Percentiles rank a stretch among this genome's conserved stretches.
Evolutionary conservation across 495 filamentous ascomycete genomes (phyloP).

Genomic region (Tricharina praecox): DNA sequence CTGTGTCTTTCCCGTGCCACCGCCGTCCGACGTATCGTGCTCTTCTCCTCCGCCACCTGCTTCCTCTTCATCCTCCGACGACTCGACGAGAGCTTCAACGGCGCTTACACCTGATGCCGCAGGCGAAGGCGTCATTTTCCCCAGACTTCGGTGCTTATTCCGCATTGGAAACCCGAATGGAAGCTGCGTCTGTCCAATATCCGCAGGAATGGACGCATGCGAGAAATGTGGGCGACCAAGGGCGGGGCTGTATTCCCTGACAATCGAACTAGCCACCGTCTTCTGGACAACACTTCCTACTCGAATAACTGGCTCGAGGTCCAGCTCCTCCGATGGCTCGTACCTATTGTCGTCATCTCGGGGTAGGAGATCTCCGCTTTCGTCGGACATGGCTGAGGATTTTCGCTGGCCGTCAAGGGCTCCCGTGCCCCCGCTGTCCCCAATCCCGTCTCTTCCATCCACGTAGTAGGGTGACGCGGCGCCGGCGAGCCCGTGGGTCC

Average conservation of each 20-base stretch:
- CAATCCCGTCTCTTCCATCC: constrained; percentile 4
- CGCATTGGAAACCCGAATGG: not conserved
- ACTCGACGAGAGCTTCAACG: not conserved
- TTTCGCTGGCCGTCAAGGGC: not conserved
- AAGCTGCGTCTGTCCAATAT: constrained; percentile 5
- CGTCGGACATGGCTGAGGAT: too few species aligned
- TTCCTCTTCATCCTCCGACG: constrained; percentile 1
- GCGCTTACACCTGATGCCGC: not conserved
- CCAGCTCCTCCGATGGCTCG: constrained; percentile 3
- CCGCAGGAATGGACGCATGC: constrained; percentile 16
- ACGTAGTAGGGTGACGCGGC: constrained; percentile 15
- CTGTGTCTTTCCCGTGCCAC: too few species aligned
- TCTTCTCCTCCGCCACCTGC: too few species aligned
- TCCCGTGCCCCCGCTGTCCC: not conserved
- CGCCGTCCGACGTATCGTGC: too few species aligned
- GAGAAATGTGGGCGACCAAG: constrained; percentile 9
- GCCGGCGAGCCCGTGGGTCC: not conserved
- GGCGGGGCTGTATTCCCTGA: constrained; percentile 15
- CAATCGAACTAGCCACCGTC: constrained; percentile 14
- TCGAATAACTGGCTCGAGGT: constrained; percentile 5
- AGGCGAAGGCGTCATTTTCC: constrained; percentile 1
- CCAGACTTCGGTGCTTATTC: not conserved
- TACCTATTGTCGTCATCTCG: not conserved
- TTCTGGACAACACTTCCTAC: constrained; percentile 13
- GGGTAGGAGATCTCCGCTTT: not conserved